These are phyloP conservation scores for Cicer judaicum DNA, from an alignment of 306 rosid genomes.

Conservation along the genomic window DNA sequence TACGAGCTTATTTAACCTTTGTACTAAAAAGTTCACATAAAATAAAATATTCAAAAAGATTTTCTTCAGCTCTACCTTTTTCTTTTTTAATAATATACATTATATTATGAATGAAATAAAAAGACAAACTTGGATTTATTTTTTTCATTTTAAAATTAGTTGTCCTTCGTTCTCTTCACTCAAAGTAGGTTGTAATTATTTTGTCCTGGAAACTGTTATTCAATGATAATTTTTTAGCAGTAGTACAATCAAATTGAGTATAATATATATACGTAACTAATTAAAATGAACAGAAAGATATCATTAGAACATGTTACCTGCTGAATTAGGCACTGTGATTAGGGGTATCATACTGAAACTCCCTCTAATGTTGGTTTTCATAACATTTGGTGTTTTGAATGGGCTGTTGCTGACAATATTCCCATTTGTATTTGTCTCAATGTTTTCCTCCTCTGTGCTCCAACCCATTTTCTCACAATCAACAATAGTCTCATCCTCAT, in stretches of 20 bases:
- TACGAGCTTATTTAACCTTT: not conserved
- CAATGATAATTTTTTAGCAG: not conserved
- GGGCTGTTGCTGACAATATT: conserved; percentile 17
- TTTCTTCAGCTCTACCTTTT: conserved; percentile 6
- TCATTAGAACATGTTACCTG: conserved; percentile 38
- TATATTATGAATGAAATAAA: not conserved
- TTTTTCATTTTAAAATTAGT: not conserved
- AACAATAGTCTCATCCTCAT: conserved; percentile 44
- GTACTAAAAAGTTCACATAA: not conserved
- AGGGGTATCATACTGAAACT: conserved; percentile 9
- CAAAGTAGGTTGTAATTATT: not conserved
- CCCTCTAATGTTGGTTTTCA: conserved; percentile 6
- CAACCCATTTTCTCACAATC: conserved; percentile 50
- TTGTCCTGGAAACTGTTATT: not conserved
- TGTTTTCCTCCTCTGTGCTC: conserved; percentile 51
- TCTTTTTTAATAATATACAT: not conserved
- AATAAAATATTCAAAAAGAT: not conserved
- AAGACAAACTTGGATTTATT: not conserved
- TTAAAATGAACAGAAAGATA: not conserved
- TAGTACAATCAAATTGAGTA: not conserved
- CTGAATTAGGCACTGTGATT: conserved; percentile 31
- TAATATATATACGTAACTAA: conserved; percentile 1
- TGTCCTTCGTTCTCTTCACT: not conserved
- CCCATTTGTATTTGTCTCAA: not conserved
- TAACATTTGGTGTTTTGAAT: conserved; percentile 21